A percentile compares a stretch with the other conserved stretches of the same genome.
Evolutionary conservation across 2,329 filamentous ascomycete genomes (phyloP).

Genomic region (Botrytis byssoidea): DNA sequence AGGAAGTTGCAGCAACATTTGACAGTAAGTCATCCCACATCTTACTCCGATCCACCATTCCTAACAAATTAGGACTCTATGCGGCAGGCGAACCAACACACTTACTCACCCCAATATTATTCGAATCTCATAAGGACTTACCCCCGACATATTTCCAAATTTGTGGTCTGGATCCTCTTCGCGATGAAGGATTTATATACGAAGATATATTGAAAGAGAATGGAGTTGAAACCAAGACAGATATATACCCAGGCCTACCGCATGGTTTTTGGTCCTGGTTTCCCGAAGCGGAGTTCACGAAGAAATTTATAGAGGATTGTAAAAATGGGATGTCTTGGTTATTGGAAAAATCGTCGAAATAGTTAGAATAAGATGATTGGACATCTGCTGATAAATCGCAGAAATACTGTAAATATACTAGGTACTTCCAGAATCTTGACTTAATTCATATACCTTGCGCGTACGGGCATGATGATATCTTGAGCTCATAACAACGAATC

Average conservation of each 20-base stretch:
- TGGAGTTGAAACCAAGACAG: slow-evolving; percentile 36
- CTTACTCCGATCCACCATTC: no score
- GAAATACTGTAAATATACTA: not conserved
- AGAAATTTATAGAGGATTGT: slow-evolving; percentile 5
- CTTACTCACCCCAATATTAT: slow-evolving; percentile 40
- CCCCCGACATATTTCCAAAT: slow-evolving; percentile 52
- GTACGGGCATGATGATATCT: not conserved
- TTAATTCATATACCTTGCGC: not conserved
- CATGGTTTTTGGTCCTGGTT: slow-evolving; percentile 38
- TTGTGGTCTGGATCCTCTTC: slow-evolving; percentile 49
- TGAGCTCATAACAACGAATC: not conserved
- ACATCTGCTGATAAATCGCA: not conserved
- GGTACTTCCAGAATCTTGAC: not conserved
- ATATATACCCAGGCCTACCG: slow-evolving; percentile 39
- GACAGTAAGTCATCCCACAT: slow-evolving; percentile 23
- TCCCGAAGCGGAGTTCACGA: slow-evolving; percentile 32
- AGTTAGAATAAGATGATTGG: not conserved
- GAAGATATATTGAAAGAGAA: slow-evolving; percentile 47
- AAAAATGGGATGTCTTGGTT: slow-evolving; percentile 5
- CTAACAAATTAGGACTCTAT: slow-evolving; percentile 1
- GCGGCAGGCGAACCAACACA: slow-evolving; percentile 28
- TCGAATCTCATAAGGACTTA: slow-evolving; percentile 39
- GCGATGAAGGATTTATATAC: slow-evolving; percentile 55
- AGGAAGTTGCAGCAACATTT: slow-evolving; percentile 34
- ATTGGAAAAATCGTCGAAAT: not conserved